phyloP scores from a whole-genome alignment of 805 yeast genomes.

The Suhomyces sp. region DNA sequence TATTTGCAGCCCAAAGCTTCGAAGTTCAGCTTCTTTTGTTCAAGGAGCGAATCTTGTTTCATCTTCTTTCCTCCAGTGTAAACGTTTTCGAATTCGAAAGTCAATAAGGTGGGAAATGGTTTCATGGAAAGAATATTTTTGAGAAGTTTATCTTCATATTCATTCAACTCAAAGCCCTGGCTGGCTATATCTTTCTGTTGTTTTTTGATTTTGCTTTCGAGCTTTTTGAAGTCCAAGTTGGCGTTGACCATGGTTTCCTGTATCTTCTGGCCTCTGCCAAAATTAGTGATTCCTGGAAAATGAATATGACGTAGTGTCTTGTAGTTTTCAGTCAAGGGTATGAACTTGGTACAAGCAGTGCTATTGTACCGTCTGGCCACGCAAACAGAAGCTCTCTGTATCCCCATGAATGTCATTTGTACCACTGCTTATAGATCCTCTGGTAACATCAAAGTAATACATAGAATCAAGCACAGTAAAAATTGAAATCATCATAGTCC shows the following conservation, averaged over 20 bases:
- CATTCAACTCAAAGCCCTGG: conserved; percentile 43
- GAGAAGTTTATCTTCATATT: conserved; percentile 47
- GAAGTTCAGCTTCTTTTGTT: conserved; percentile 25
- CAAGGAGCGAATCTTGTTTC: conserved; percentile 46
- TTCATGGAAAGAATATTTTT: conserved; percentile 44
- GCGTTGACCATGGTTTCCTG: conserved; percentile 59
- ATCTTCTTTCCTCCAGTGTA: conserved; percentile 93
- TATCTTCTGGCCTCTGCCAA: conserved; percentile 49
- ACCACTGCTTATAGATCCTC: too few species aligned
- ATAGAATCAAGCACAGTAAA: too few species aligned
- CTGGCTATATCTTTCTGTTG: conserved; percentile 38
- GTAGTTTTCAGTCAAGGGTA: conserved; percentile 33
- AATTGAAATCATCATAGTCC: neutral
- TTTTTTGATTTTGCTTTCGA: conserved; percentile 47
- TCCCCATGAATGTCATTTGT: too few species aligned
- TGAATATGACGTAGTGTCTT: conserved; percentile 41
- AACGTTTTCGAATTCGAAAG: conserved; percentile 83
- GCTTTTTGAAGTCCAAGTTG: conserved; percentile 54
- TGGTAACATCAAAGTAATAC: too few species aligned
- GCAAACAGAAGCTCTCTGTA: too few species aligned
- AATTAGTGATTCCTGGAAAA: conserved; percentile 41
- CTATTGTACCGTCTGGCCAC: neutral
- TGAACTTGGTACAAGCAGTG: conserved; percentile 21
- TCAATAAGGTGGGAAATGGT: conserved; percentile 67
- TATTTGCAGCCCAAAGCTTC: conserved; percentile 52